Conservation (phyloP, 441 rosid genomes). For the Mallotus japonicus region DNA sequence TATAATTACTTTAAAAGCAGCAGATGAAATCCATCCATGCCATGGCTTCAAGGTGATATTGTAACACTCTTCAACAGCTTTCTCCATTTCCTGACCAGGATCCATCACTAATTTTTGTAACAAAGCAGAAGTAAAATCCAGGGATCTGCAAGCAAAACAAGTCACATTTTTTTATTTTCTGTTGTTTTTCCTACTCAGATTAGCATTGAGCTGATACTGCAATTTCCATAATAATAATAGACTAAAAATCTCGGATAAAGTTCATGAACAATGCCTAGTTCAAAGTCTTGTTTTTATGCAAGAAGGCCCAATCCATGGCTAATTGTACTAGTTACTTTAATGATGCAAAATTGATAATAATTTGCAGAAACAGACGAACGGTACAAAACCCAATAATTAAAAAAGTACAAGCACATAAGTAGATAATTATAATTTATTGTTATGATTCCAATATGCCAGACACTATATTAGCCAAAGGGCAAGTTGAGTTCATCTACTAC, state of each 20-base stretch:
- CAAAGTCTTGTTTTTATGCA: too few relatives aligned
- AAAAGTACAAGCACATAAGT: background rate
- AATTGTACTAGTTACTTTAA: too few relatives aligned
- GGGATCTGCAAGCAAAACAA: constrained; percentile 40
- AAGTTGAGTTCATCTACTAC: background rate
- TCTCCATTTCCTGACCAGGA: constrained; percentile 58
- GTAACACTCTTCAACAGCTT: constrained; percentile 79
- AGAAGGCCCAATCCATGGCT: too few relatives aligned
- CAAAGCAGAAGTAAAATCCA: constrained; percentile 65
- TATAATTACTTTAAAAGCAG: constrained; percentile 69
- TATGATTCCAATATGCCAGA: constrained; percentile 5
- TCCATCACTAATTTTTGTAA: constrained; percentile 52
- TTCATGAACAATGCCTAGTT: background rate
- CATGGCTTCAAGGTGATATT: constrained; percentile 64
- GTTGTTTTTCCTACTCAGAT: background rate
- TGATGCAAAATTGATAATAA: too few relatives aligned
- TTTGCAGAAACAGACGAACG: background rate
- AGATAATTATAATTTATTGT: background rate
- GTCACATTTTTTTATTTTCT: background rate
- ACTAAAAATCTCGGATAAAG: background rate
- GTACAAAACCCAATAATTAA: background rate
- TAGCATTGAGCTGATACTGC: background rate
- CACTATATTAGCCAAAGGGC: background rate
- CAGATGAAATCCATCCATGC: constrained; percentile 95
- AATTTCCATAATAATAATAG: background rate